A percentile compares a stretch with the other conserved stretches of the same genome.
Conservation (phyloP, 2,329 filamentous ascomycete genomes). For the Xylaria sp. region DNA sequence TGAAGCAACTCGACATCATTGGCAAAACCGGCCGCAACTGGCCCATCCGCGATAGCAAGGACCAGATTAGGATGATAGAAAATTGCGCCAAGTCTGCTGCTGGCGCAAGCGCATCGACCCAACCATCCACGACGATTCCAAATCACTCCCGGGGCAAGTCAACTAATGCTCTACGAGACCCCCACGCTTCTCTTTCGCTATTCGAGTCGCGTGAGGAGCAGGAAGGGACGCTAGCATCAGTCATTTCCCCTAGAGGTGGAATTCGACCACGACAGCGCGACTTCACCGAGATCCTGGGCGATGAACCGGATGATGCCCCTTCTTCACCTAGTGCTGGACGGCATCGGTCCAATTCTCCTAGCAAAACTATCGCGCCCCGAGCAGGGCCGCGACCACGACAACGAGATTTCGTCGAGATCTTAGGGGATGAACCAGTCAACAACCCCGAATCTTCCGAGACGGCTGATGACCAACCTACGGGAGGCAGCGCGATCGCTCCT, state of each 20-base stretch:
- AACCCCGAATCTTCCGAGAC: constrained; percentile 49
- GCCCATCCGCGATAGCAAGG: constrained; percentile 89
- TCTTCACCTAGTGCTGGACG: constrained; percentile 52
- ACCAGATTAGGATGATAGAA: constrained; percentile 82
- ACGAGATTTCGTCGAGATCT: constrained; percentile 79
- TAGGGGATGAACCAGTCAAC: constrained; percentile 61
- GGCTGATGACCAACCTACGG: constrained; percentile 57
- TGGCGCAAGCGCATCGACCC: constrained; percentile 45
- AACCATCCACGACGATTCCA: constrained; percentile 52
- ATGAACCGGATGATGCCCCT: constrained; percentile 55
- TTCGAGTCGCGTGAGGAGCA: constrained; percentile 76
- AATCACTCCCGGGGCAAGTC: constrained; percentile 63
- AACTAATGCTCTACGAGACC: constrained; percentile 67
- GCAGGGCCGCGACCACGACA: constrained; percentile 62
- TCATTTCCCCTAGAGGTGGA: constrained; percentile 71
- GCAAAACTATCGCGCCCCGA: constrained; percentile 45
- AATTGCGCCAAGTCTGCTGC: constrained; percentile 65
- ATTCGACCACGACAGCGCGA: constrained; percentile 72
- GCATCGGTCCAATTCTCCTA: constrained; percentile 55
- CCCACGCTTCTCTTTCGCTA: constrained; percentile 77
- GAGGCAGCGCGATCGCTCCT: constrained; percentile 49
- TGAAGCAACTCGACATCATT: constrained; percentile 95
- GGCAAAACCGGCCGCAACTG: constrained; percentile 90
- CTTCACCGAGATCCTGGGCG: constrained; percentile 76
- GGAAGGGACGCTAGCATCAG: constrained; percentile 59